Evolutionary conservation across 306 rosid species (phyloP).

Genomic region (Betula pendula): DNA sequence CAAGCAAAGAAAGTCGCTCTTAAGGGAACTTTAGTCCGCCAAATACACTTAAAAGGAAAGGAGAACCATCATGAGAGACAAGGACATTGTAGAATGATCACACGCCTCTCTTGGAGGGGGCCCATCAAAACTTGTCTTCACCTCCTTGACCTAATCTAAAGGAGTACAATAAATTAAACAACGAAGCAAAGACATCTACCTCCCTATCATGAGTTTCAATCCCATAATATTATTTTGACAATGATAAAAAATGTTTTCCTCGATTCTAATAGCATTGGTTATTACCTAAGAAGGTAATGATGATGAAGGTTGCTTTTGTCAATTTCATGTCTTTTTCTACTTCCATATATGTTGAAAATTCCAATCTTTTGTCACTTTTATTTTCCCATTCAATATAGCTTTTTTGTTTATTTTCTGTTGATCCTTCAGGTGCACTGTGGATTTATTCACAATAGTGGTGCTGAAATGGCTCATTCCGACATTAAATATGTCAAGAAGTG

Average conservation of each 20-base stretch:
- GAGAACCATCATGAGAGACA: too few relatives aligned
- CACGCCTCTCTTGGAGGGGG: too few relatives aligned
- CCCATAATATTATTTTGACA: not conserved
- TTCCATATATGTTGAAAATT: not conserved
- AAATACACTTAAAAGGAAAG: too few relatives aligned
- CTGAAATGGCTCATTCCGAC: constrained; percentile 74
- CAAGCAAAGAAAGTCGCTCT: too few relatives aligned
- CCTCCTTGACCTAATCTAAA: too few relatives aligned
- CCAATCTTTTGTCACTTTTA: not conserved
- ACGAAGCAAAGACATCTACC: too few relatives aligned
- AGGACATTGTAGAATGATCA: too few relatives aligned
- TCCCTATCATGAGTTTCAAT: not conserved
- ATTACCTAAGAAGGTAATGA: not conserved
- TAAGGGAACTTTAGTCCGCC: too few relatives aligned
- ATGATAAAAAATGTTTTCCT: not conserved
- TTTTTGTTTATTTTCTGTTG: constrained; percentile 25
- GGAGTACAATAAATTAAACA: too few relatives aligned
- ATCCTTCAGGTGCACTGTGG: constrained; percentile 84
- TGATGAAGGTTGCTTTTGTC: not conserved
- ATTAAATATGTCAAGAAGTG: constrained; percentile 76
- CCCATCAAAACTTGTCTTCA: too few relatives aligned
- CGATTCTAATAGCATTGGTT: not conserved
- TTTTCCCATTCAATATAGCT: not conserved
- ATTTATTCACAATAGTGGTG: constrained; percentile 81
- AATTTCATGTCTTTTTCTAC: not conserved